Base-by-base conservation (phyloP, 192 early-diverging fungal species). In the Geranomyces michiganensis region DNA sequence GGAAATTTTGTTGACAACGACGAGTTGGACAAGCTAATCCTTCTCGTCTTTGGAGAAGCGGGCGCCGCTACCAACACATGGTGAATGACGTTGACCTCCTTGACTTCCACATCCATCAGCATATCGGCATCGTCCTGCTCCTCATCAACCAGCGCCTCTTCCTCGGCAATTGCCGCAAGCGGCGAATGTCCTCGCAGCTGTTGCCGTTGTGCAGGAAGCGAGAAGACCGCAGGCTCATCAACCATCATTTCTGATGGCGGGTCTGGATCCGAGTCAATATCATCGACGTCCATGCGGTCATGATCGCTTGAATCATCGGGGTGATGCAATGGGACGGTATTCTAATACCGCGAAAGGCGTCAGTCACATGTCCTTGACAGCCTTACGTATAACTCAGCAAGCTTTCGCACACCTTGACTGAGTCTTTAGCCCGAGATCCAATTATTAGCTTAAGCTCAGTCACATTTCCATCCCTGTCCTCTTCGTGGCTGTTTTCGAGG, bases 401-500 rank as follows among this genome's bases (percentile, higher is more conserved):
- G n/a, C n/a, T n/a, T n/a, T n/a, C n/a, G n/a, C n/a, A 2, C 3
- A 26, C 36, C 36, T 41, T 41, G 36, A 41, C 36, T 7, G 58
- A 32, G 29, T 19, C 31, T 26, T 17, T 24, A 32, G 44, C 4
- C 8, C 58, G 62, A n/a, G 62, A 19, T 17, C 21, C 41, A 19
- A 64, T 64, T 36, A 64, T 17, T 4, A 64, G 17, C 62, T 64
- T 41, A 5, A 64, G 27, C 43, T 64, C 62, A 17, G 62, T 64
- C n/a, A 45, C 43, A 36, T 64, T 29, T 14, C 43, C 62, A 53
- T 53, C 51, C 15, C 7, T n/a, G 24, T 53, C 51, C 24, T 53
- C 51, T 17, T 53, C 51, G 29, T 32, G 22, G 5, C 32, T 17
- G 27, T 36, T 43, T 46, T 64, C 62, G n/a, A 36, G 33, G 17